Evolutionary conservation across 345 rosid species (phyloP), one percentile per base, ranked within the genome.

Genomic region (Corchorus olitorius): DNA sequence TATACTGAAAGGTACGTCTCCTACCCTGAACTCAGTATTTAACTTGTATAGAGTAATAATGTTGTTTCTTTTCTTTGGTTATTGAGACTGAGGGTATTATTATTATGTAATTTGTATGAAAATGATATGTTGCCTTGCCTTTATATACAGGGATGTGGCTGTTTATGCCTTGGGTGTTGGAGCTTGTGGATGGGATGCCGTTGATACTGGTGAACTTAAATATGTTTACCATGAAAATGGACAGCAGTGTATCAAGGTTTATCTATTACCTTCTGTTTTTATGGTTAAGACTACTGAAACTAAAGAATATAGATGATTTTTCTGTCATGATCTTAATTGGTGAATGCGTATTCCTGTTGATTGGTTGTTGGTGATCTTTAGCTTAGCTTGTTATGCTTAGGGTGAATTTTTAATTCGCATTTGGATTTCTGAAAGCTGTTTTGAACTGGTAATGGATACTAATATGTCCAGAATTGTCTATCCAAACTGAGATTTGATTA

Each of bases 131-230:
- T 33, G 50, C 17, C 33, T 54, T 19, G 34, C 27, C 27, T 27
- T 27, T 27, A 27, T n/a, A 53, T 34, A 54, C 83, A 95, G 97
- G 78, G 99, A 95, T 74, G 93, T 78, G 33, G 96, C 84, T 20
- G 37, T 93, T 56, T 95, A 95, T 83, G 93, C 95, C 56, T 83
- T 95, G 83, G 98, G 99, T 65, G 72, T 93, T 35, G 99, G 98
- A 65, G 96, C 97, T 15, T 95, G 98, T 81, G 90, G 87, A 41
- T 65, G 78, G 59, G 84, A 93, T 79, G 91, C 96, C 9, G 77
- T 87, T 75, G 96, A 93, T 77, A 56, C 84, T 0, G 85, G 88
- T 74, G 99, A 95, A 86, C 91, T 95, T 16, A 90, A 93, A 58
- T 93, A 75, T 81, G 91, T 89, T 33, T 89, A 93, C 82, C 94